These are phyloP conservation scores for Ophiostoma tasmaniense DNA, from an alignment of 2,329 filamentous ascomycete genomes.

Conservation along the genomic window DNA sequence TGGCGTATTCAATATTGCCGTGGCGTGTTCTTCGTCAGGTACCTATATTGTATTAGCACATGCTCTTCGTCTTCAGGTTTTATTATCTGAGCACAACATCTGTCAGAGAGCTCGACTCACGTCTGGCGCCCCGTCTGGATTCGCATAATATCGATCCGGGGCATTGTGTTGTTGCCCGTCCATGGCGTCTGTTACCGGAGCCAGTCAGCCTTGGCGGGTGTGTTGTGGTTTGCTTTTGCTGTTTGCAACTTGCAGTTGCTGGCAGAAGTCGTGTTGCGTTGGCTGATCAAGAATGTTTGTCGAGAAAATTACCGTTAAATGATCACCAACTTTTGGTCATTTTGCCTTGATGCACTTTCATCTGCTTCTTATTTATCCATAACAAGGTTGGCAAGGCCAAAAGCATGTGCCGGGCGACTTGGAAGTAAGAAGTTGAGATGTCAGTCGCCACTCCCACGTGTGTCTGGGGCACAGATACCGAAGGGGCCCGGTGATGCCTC, in stretches of 20 bases:
- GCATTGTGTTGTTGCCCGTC: slow-evolving; percentile 11
- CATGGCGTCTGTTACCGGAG: slow-evolving; percentile 9
- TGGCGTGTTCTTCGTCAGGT: slow-evolving; percentile 1
- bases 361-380: slow-evolving; percentile 13
- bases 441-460: slow-evolving; percentile 9
- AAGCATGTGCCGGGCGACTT: neutral
- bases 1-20: neutral
- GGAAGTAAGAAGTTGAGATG: neutral
- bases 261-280: neutral
- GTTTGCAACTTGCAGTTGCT: neutral
- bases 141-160: slow-evolving; percentile 11
- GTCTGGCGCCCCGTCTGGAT: neutral
- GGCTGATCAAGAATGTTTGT: neutral
- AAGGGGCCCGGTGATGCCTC: neutral
- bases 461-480: neutral
- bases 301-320: neutral
- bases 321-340: neutral
- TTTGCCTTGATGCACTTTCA: neutral
- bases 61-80: neutral
- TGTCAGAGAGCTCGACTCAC: neutral
- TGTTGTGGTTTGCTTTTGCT: neutral
- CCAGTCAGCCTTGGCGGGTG: neutral
- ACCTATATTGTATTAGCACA: neutral
- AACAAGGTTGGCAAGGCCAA: neutral
- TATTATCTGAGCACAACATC: neutral